These are phyloP conservation scores for Entelexis sorbosivorans DNA, from an alignment of 1,139 yeast genomes.

Conservation along the genomic window DNA sequence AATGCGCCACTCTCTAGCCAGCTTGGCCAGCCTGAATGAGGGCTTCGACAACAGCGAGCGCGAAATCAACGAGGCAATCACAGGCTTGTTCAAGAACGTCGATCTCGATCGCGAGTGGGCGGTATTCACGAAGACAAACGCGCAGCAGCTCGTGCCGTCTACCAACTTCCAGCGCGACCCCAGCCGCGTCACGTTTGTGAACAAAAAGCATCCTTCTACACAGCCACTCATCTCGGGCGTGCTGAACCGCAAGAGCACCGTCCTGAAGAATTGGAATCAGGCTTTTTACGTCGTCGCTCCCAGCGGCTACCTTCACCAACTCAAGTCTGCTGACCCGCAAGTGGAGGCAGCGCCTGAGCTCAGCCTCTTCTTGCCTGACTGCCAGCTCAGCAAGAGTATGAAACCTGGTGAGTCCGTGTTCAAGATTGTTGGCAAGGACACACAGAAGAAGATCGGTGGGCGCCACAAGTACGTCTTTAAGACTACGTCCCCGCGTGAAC, in stretches of 20 bases:
- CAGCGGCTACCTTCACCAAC: slow-evolving; percentile 36
- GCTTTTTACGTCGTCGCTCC: slow-evolving; percentile 40
- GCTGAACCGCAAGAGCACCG: slow-evolving; percentile 37
- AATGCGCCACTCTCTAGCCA: slow-evolving; percentile 33
- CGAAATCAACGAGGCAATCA: slow-evolving; percentile 29
- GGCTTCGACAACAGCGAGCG: slow-evolving; percentile 29
- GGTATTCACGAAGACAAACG: slow-evolving; percentile 31
- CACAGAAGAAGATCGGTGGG: slow-evolving; percentile 29
- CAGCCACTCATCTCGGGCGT: slow-evolving; percentile 41
- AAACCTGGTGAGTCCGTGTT: slow-evolving; percentile 35
- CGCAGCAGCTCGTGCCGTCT: slow-evolving; percentile 29
- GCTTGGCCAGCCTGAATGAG: slow-evolving; percentile 29
- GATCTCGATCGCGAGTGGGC: slow-evolving; percentile 39
- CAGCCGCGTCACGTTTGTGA: slow-evolving; percentile 32
- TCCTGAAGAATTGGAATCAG: slow-evolving; percentile 37
- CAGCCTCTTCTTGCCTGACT: slow-evolving; percentile 40
- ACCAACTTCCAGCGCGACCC: slow-evolving; percentile 34
- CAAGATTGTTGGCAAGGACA: slow-evolving; percentile 38
- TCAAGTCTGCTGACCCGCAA: slow-evolving; percentile 16
- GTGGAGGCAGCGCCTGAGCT: slow-evolving; percentile 32
- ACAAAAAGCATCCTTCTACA: slow-evolving; percentile 34
- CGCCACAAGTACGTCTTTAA: slow-evolving; percentile 36
- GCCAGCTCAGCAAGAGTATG: slow-evolving; percentile 31
- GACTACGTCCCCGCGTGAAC: slow-evolving; percentile 38
- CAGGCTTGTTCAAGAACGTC: slow-evolving; percentile 30